phyloP scores from a whole-genome alignment of 768 basidiomycete species.

The Crepidotus variabilis region DNA sequence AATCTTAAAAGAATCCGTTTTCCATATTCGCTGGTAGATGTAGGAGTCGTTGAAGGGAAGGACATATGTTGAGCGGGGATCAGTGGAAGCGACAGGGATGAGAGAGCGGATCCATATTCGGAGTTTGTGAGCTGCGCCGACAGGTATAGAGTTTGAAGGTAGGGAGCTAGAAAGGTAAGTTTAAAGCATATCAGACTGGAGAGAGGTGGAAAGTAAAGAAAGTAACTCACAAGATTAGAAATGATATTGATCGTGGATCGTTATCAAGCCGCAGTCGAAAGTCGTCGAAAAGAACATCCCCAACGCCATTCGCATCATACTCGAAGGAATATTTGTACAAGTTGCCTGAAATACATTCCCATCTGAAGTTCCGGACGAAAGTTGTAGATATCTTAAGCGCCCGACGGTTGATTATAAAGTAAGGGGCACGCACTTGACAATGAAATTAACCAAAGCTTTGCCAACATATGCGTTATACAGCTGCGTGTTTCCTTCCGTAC shows the following conservation, averaged over 20 bases:
- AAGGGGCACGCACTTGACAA: constrained; percentile 37
- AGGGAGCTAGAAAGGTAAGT: constrained; percentile 37
- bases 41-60: constrained; percentile 45
- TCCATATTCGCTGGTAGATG: constrained; percentile 65
- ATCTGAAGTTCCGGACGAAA: constrained; percentile 32
- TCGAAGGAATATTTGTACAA: constrained; percentile 56
- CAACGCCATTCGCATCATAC: constrained; percentile 63
- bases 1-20: constrained; percentile 58
- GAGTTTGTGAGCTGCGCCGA: constrained; percentile 57
- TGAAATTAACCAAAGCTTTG: constrained; percentile 52
- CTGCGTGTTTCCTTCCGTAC: constrained; percentile 37
- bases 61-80: constrained; percentile 25
- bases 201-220: neutral
- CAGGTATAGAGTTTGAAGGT: constrained; percentile 49
- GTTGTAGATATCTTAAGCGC: neutral
- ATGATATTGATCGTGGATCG: constrained; percentile 49
- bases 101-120: constrained; percentile 61
- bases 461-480: constrained; percentile 57
- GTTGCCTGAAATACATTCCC: constrained; percentile 39
- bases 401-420: neutral
- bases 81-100: constrained; percentile 24
- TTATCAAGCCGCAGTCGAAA: constrained; percentile 49
- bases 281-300: constrained; percentile 50
- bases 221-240: constrained; percentile 55
- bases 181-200: neutral